Evolutionary conservation across 2,329 filamentous ascomycete species (phyloP).

Genomic region (Alternaria consortialis): DNA sequence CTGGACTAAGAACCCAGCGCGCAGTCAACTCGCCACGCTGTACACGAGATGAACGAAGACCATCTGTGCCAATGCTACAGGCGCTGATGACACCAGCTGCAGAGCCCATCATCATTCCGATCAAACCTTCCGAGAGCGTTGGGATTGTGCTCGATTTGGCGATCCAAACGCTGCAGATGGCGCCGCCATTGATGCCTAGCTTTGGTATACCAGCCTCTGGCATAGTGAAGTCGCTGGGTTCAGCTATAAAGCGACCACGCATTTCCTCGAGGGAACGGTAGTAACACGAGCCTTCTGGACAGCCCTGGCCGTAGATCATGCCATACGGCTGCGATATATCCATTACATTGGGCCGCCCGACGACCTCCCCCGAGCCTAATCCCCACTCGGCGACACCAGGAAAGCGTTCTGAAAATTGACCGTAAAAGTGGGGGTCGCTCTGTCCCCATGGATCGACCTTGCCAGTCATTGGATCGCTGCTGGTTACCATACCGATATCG

Average conservation of each 20-base stretch:
- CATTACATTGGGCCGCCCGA: constrained; percentile 85
- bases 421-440: constrained; percentile 75
- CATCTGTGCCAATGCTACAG: constrained; percentile 75
- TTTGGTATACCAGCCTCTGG: constrained; percentile 78
- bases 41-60: constrained; percentile 68
- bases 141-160: constrained; percentile 81
- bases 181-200: constrained; percentile 73
- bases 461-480: constrained; percentile 79
- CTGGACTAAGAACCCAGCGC: constrained; percentile 89
- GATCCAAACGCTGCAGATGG: constrained; percentile 85
- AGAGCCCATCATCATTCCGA: constrained; percentile 85
- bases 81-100: constrained; percentile 83
- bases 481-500: constrained; percentile 78
- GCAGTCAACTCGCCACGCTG: constrained; percentile 80
- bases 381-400: constrained; percentile 80
- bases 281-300: constrained; percentile 81
- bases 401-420: constrained; percentile 80
- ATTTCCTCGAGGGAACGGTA: constrained; percentile 78
- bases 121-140: constrained; percentile 75
- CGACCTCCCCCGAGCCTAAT: constrained; percentile 75
- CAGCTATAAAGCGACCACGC: constrained; percentile 76
- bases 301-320: constrained; percentile 84
- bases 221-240: constrained; percentile 67
- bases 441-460: constrained; percentile 85
- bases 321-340: constrained; percentile 88